Percentiles rank a stretch among this genome's conserved stretches.
phyloP scores from a whole-genome alignment of 352 stramenopile genomes.

The Phytophthora crassamura region DNA sequence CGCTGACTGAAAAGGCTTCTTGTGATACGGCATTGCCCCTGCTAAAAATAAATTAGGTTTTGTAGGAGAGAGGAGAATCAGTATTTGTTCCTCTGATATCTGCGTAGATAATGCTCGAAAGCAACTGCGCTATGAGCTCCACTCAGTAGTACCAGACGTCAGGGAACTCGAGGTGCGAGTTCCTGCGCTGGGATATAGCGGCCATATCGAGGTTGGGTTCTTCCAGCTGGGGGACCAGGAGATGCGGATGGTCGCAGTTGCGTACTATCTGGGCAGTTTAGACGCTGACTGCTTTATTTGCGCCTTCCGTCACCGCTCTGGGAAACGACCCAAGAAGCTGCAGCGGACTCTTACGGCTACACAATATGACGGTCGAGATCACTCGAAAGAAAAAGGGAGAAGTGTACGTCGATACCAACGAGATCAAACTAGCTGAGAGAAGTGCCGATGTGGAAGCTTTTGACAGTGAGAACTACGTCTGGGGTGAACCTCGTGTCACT shows the following conservation, averaged over 20 bases:
- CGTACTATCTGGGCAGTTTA: constrained; percentile 60
- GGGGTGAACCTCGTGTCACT: constrained; percentile 65
- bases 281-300: constrained; percentile 63
- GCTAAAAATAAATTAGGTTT: too few relatives aligned
- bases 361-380: constrained; percentile 25
- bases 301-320: constrained; percentile 55
- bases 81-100: too few relatives aligned
- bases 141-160: constrained; percentile 34
- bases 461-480: constrained; percentile 34
- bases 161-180: constrained; percentile 36
- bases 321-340: constrained; percentile 32
- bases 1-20: too few relatives aligned
- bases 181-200: constrained; percentile 35
- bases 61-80: too few relatives aligned
- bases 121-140: constrained; percentile 58
- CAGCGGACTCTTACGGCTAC: constrained; percentile 19
- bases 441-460: constrained; percentile 7
- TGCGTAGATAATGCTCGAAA: constrained; percentile 61
- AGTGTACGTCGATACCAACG: not conserved
- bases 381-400: constrained; percentile 6
- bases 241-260: constrained; percentile 48
- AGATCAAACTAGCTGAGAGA: constrained; percentile 14
- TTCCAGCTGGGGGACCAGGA: constrained; percentile 57
- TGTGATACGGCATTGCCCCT: too few relatives aligned
- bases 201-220: constrained; percentile 38